These are phyloP conservation scores for Wickerhamiella dianesei DNA, from an alignment of 805 yeast species.

Conservation along the genomic window DNA sequence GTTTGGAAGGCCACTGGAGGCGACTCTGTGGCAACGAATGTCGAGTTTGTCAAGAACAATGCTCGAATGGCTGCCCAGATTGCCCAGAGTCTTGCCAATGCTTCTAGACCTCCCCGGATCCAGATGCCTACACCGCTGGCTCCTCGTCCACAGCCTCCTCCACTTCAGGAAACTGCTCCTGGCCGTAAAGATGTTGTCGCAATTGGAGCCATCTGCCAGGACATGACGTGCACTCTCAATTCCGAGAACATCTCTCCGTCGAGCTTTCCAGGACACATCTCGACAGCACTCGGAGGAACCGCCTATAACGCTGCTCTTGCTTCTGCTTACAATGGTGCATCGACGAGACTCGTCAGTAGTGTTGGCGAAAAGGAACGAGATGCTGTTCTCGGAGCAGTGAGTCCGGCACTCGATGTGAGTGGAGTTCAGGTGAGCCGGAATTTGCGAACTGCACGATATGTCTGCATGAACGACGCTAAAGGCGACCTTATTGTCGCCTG, in stretches of 20 bases:
- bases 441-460: slow-evolving; percentile 52
- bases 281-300: slow-evolving; percentile 64
- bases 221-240: slow-evolving; percentile 43
- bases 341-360: slow-evolving; percentile 18
- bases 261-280: slow-evolving; percentile 57
- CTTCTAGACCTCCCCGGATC: neutral
- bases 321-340: slow-evolving; percentile 26
- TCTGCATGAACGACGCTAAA: slow-evolving; percentile 44
- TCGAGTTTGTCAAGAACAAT: slow-evolving; percentile 64
- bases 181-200: slow-evolving; percentile 28
- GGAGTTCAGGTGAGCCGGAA: slow-evolving; percentile 29
- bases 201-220: slow-evolving; percentile 68
- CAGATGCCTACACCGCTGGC: neutral
- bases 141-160: slow-evolving; percentile 2
- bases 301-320: slow-evolving; percentile 71
- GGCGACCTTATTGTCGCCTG: slow-evolving; percentile 65
- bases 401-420: slow-evolving; percentile 21
- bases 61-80: slow-evolving; percentile 56
- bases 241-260: slow-evolving; percentile 28
- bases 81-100: slow-evolving; percentile 37
- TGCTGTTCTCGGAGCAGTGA: slow-evolving; percentile 15
- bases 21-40: slow-evolving; percentile 52
- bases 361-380: slow-evolving; percentile 29
- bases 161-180: slow-evolving; percentile 2
- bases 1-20: slow-evolving; percentile 62